These are phyloP conservation scores for Colletotrichum sp. DNA, from an alignment of 2,329 filamentous ascomycete species.

Conservation along the genomic window DNA sequence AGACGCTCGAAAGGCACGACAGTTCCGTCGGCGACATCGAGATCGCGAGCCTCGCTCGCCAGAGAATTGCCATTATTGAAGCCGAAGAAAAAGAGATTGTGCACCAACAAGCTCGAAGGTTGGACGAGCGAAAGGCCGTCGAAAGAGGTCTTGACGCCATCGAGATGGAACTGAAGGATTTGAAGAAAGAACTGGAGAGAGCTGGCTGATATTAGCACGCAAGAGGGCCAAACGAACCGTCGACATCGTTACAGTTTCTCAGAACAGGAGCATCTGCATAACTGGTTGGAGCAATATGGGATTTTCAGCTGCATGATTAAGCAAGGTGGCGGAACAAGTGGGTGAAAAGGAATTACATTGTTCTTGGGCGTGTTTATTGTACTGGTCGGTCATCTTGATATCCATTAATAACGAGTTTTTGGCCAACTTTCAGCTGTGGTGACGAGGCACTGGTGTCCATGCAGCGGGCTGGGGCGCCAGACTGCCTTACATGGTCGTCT, in stretches of 20 bases:
- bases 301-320: neutral
- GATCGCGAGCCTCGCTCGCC: neutral
- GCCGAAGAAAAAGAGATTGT: neutral
- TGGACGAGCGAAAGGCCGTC: neutral
- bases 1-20: neutral
- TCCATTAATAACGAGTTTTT: neutral
- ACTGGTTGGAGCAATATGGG: neutral
- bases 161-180: neutral
- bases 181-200: neutral
- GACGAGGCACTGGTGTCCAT: neutral
- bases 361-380: neutral
- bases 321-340: neutral
- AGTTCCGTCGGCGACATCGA: neutral
- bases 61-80: neutral
- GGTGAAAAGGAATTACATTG: neutral
- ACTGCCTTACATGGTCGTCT: neutral
- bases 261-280: neutral
- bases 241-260: neutral
- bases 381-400: neutral
- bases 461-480: neutral
- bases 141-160: neutral
- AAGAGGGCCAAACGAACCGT: neutral
- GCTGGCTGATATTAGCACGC: neutral
- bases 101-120: neutral
- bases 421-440: neutral